Base-by-base conservation (phyloP, 148 eudicot genomes). In the Camellia japonica region DNA sequence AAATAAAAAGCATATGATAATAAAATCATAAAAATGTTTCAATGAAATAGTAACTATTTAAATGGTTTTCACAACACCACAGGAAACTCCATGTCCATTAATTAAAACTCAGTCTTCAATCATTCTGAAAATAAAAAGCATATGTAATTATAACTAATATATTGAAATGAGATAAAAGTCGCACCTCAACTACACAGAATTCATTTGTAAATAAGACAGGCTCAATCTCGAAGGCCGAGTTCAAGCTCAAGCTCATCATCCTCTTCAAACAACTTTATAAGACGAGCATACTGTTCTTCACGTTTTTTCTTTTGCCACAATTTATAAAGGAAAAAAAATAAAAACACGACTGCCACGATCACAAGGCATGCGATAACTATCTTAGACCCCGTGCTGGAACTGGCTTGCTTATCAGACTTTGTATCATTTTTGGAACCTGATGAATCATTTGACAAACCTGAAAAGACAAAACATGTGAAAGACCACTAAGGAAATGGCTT, bases 221-320 rank as follows among this genome's bases (percentile, higher is more conserved):
- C 83, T 94, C 91, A 92, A 75, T 94, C 97, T 71, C 92, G 87
- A 68, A 93, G 92, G 84, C 98, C 98, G 82, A 94, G 89, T 88
- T 94, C 98, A 82, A 94, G 87, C 86, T 92, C 98, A 30, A 94
- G 94, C 84, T 94, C 98, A 83, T 92, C 97, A 86, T 94, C 97
- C 84, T 91, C 97, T 87, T 94, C 98, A 84, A 94, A 94, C 87
- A 94, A 86, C 88, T 94, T 94, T 43, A 91, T 83, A 68, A 94
- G 90, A 80, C 98, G 92, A 41, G 97, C 97, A 86, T 92, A 94
- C 80, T 94, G 97, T 71, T 90, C 97, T 82, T 94, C 98, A 71
- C 91, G 93, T 78, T 90, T 92, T 90, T 92, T 94, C 87, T 90
- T 94, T 84, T 90, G 98, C 92, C 94, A 94, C 65, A 88, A 83